phyloP scores from a whole-genome alignment of 202 grass and related monocot genomes.

The Hordeum pubiflorum region DNA sequence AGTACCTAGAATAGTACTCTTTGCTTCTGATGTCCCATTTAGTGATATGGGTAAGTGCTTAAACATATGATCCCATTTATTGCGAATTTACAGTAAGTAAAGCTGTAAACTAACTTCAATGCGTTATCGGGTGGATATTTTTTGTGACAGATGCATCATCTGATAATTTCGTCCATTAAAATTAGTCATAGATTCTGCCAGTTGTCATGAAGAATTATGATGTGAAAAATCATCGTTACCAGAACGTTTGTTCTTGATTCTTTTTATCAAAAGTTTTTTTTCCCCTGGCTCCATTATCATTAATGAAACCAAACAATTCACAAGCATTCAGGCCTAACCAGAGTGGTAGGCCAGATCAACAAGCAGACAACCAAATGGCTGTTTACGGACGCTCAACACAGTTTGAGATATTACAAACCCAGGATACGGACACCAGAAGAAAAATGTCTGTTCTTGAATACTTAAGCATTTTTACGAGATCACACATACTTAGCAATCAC shows the following conservation, averaged over 20 bases:
- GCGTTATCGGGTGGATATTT: not conserved
- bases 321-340: no score
- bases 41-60: not conserved
- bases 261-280: no score
- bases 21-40: not conserved
- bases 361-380: no score
- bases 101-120: not conserved
- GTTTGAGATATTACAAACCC: no score
- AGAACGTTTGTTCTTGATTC: not conserved
- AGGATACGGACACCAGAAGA: no score
- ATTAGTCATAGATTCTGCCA: not conserved
- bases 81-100: not conserved
- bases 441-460: not conserved
- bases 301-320: no score
- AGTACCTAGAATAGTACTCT: not conserved
- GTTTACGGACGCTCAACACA: no score
- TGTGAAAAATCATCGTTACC: not conserved
- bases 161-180: not conserved
- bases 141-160: not conserved
- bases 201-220: not conserved
- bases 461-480: not conserved
- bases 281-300: no score
- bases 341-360: no score
- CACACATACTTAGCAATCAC: not conserved
- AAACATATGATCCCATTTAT: not conserved